A percentile compares a stretch with the other conserved stretches of the same genome.
phyloP scores from a whole-genome alignment of 2,329 filamentous ascomycete genomes.

The Fusarium sp. region DNA sequence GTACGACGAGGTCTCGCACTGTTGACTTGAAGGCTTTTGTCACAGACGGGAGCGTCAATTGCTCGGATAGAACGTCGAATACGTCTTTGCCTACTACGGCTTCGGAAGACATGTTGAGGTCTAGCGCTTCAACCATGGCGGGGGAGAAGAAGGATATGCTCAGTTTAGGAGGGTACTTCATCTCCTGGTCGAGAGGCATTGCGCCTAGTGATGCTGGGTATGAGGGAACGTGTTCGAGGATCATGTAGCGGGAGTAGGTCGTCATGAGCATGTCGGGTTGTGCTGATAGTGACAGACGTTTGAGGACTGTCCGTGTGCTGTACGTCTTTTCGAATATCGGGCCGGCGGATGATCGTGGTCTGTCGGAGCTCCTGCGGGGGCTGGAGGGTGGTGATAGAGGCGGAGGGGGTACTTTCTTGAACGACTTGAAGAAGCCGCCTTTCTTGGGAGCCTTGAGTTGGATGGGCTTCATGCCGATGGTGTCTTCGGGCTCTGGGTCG shows the following conservation, averaged over 20 bases:
- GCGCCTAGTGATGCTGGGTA: slow-evolving; percentile 37
- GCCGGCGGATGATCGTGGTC: slow-evolving; percentile 41
- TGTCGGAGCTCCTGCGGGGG: slow-evolving; percentile 41
- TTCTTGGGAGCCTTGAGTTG: slow-evolving; percentile 43
- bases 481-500: slow-evolving; percentile 44
- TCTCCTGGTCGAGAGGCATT: slow-evolving; percentile 44
- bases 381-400: slow-evolving; percentile 42
- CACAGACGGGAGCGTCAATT: slow-evolving; percentile 56
- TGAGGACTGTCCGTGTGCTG: slow-evolving; percentile 42
- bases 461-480: slow-evolving; percentile 37
- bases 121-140: slow-evolving; percentile 60
- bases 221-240: slow-evolving; percentile 46
- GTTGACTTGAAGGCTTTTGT: slow-evolving; percentile 57
- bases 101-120: slow-evolving; percentile 51
- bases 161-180: slow-evolving; percentile 47
- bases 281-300: slow-evolving; percentile 28
- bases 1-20: slow-evolving; percentile 54
- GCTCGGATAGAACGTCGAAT: slow-evolving; percentile 65
- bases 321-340: slow-evolving; percentile 40
- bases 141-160: slow-evolving; percentile 60
- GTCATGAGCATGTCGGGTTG: slow-evolving; percentile 37
- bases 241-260: slow-evolving; percentile 49
- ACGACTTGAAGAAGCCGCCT: slow-evolving; percentile 50
- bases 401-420: slow-evolving; percentile 42
- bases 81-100: slow-evolving; percentile 61